Percentiles rank a stretch among this genome's conserved stretches.
Conservation (phyloP, 78 protist genomes). For the Dictyostelium capitatum region DNA sequence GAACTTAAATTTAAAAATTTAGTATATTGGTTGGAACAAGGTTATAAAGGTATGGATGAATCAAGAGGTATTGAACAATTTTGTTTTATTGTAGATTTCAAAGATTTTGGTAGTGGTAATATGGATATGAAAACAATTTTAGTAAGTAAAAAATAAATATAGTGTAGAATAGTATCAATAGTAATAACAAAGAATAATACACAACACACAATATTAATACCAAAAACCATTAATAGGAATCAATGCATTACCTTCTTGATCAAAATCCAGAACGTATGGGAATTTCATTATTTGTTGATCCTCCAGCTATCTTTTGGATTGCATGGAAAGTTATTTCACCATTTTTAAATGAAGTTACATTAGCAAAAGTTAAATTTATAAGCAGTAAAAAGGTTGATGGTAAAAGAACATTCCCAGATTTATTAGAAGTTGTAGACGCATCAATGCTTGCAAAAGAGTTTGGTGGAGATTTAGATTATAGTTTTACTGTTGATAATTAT, state of each 20-base stretch:
- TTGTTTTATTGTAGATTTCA: constrained; percentile 69
- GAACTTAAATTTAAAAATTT: constrained; percentile 36
- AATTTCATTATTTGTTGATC: constrained; percentile 44
- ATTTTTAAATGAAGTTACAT: constrained; percentile 77
- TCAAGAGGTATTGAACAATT: constrained; percentile 66
- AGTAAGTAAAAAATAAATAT: constrained; percentile 29
- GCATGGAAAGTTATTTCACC: constrained; percentile 75
- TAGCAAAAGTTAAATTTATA: constrained; percentile 57
- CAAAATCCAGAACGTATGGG: constrained; percentile 76
- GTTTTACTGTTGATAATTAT: background rate
- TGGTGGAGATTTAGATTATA: constrained; percentile 60
- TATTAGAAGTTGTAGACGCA: constrained; percentile 17
- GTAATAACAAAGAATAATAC: no score
- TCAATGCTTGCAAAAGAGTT: constrained; percentile 31
- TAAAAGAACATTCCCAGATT: constrained; percentile 59
- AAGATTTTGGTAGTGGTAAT: constrained; percentile 58
- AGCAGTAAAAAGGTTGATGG: constrained; percentile 61
- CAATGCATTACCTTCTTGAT: constrained; percentile 64
- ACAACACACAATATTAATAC: background rate
- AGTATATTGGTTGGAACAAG: constrained; percentile 54
- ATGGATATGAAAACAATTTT: constrained; percentile 71
- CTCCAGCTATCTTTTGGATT: constrained; percentile 78
- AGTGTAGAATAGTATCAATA: no score
- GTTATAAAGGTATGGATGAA: constrained; percentile 64
- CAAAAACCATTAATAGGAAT: background rate